A percentile compares a stretch with the other conserved stretches of the same genome.
phyloP scores from a whole-genome alignment of 352 stramenopile species.

The Aphanomyces invadans region DNA sequence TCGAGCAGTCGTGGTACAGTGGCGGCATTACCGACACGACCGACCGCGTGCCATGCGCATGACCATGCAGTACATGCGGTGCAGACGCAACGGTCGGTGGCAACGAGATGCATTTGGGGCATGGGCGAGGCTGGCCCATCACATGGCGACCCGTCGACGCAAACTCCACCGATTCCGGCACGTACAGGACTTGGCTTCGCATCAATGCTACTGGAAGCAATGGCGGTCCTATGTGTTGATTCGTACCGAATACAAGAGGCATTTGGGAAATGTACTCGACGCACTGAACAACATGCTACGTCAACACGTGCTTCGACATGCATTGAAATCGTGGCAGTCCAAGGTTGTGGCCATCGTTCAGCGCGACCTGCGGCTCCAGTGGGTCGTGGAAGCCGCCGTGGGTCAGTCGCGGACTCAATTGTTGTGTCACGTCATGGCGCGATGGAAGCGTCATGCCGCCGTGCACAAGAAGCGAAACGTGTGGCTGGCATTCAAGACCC shows the following conservation, averaged over 20 bases:
- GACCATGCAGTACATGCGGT: neutral
- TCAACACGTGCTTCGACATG: neutral
- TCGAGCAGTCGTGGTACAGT: neutral
- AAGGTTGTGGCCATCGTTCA: neutral
- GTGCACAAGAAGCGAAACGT: neutral
- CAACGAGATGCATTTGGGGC: neutral
- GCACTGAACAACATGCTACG: neutral
- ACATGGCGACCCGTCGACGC: neutral
- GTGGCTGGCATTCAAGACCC: neutral
- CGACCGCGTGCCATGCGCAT: neutral
- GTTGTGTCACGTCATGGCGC: neutral
- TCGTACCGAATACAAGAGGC: neutral
- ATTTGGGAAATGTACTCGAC: neutral
- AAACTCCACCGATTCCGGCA: neutral
- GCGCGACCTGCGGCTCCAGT: neutral
- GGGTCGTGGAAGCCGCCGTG: neutral
- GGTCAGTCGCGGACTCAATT: neutral
- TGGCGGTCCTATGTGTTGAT: neutral
- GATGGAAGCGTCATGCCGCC: neutral
- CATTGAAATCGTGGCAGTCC: neutral
- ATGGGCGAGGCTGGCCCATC: neutral
- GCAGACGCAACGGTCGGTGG: neutral
- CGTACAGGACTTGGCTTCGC: too few relatives aligned
- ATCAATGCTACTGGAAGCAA: neutral
- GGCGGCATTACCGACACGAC: neutral